phyloP scores from a whole-genome alignment of 306 rosid genomes.

The Lagenaria siceraria region DNA sequence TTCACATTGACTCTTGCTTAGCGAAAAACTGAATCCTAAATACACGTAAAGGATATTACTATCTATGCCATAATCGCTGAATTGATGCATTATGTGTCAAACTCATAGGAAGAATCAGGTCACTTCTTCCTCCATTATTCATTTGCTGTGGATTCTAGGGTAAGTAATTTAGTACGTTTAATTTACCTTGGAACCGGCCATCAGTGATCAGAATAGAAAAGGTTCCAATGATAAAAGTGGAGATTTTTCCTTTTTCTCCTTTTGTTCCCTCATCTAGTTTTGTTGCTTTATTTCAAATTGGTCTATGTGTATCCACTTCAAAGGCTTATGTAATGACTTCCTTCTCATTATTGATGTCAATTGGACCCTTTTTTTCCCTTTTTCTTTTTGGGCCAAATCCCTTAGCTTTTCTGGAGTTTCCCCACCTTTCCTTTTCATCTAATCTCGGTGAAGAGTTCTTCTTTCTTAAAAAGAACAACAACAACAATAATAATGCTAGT shows the following conservation, averaged over 20 bases:
- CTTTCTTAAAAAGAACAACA: background rate
- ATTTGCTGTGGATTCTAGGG: background rate
- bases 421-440: background rate
- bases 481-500: background rate
- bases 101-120: background rate
- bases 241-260: too few relatives aligned
- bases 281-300: background rate
- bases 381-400: too few relatives aligned
- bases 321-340: background rate
- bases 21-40: too few relatives aligned
- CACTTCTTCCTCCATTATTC: background rate
- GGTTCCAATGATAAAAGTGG: too few relatives aligned
- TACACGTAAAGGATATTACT: too few relatives aligned
- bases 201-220: too few relatives aligned
- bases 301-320: background rate
- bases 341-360: background rate
- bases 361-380: background rate
- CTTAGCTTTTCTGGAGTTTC: background rate
- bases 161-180: too few relatives aligned
- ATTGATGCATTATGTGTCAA: background rate
- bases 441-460: background rate
- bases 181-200: too few relatives aligned
- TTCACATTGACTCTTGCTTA: too few relatives aligned
- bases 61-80: too few relatives aligned
- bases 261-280: background rate